A percentile compares a stretch with the other conserved stretches of the same genome.
Conservation (phyloP, 768 basidiomycete genomes). For the Tephrocybe sp. region DNA sequence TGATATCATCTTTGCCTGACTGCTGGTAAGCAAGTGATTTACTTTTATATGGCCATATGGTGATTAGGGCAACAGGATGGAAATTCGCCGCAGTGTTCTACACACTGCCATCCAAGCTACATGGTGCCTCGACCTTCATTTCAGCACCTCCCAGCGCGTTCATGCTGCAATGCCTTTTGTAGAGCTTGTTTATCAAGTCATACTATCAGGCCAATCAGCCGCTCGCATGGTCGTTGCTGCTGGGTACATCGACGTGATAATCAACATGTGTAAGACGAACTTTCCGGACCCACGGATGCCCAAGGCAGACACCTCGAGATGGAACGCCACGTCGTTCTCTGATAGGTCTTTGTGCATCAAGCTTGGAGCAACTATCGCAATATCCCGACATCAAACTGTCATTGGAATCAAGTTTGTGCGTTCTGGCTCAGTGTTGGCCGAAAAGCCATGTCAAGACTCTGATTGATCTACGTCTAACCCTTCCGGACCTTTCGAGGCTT, state of each 20-base stretch:
- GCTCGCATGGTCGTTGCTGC: not conserved
- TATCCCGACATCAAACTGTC: not conserved
- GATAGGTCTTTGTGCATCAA: not conserved
- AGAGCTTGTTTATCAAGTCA: not conserved
- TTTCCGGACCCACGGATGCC: constrained; percentile 2
- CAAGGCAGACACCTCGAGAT: constrained; percentile 1
- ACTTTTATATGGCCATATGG: not conserved
- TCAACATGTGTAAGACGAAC: not conserved
- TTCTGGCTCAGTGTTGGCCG: not conserved
- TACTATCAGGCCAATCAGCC: not conserved
- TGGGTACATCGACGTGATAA: constrained; percentile 3
- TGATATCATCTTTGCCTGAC: not conserved
- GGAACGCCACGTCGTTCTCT: constrained; percentile 1
- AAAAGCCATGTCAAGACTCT: not conserved
- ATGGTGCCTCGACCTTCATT: not conserved
- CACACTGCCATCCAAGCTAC: not conserved
- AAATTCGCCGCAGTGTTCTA: not conserved
- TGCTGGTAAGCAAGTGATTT: not conserved
- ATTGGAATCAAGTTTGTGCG: not conserved
- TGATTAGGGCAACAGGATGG: constrained; percentile 3
- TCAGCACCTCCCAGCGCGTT: not conserved
- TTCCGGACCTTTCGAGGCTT: not conserved
- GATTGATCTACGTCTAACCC: not conserved
- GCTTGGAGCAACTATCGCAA: not conserved
- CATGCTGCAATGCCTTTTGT: constrained; percentile 2